Conservation (phyloP, 2,329 filamentous ascomycete genomes). For the Thermoascus crustaceus region DNA sequence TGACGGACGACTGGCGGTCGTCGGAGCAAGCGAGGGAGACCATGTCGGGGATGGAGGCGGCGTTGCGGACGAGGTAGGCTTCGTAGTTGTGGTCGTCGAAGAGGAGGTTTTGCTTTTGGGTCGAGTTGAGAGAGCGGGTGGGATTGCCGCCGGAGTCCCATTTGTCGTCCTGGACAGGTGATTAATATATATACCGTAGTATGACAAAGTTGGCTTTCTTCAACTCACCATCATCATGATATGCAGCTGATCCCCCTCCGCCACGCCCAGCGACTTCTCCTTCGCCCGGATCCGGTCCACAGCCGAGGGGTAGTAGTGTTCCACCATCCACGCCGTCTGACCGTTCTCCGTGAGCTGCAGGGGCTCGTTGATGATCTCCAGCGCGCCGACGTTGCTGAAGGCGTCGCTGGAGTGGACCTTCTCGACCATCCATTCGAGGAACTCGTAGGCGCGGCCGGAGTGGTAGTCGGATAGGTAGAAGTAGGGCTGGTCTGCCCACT, state of each 20-base stretch:
- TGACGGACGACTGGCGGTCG: neutral
- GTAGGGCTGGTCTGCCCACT: neutral
- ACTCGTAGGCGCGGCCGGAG: conserved; percentile 44
- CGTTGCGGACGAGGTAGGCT: neutral
- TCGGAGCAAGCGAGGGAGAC: neutral
- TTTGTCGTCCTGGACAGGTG: neutral
- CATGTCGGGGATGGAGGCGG: neutral
- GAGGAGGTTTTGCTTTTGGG: neutral
- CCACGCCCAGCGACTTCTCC: conserved; percentile 2
- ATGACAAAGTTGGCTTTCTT: neutral
- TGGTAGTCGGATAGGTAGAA: conserved; percentile 30
- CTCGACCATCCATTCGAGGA: conserved; percentile 44
- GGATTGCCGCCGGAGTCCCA: neutral
- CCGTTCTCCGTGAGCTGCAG: neutral
- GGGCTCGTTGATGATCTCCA: conserved; percentile 50
- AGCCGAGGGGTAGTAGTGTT: conserved; percentile 5
- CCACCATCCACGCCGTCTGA: conserved; percentile 35
- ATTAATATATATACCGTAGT: neutral
- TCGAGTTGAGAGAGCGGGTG: neutral
- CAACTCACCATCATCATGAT: conserved; percentile 6
- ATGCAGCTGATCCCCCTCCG: conserved; percentile 2
- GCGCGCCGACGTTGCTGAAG: conserved; percentile 46
- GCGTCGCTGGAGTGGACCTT: conserved; percentile 39
- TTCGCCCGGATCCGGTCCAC: conserved; percentile 5
- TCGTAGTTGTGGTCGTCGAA: conserved; percentile 1